Base-by-base conservation (phyloP, 352 stramenopile species). In the Pythium rhizo-oryzae region DNA sequence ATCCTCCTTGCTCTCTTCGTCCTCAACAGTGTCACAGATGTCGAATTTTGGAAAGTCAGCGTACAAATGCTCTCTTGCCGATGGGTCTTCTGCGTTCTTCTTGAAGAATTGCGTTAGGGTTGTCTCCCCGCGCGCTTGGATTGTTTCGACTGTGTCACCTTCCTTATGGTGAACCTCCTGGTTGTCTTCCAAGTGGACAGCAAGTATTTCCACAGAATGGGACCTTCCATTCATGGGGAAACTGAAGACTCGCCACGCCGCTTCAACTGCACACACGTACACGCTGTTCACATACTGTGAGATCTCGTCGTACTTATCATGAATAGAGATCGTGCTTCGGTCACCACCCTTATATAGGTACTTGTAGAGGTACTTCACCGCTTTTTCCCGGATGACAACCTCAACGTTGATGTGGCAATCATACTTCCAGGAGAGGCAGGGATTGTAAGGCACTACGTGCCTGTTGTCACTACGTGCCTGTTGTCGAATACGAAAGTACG, bases 131-230 rank as follows among this genome's bases (percentile, higher is more conserved):
- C 43, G 19, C 23, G 12, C 13, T 33, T 39, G 33, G 15, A 64
- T 74, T 16, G 69, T 44, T 2, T 69, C 57, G n/a, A 59, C 39
- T 13, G 54, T 74, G 49, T 89, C 78, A 4, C 49, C 49, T 33
- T 55, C 49, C 9, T 35, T 9, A 33, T 55, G 33, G n/a, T n/a
- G 49, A 7, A 55, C 49, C 49, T 55, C 49, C 43, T 49, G 54
- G 11, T 49, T 33, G 30, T 60, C 33, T 49, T 60, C 33, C 21
- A 60, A n/a, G n/a, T 60, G 54, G 18, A 60, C 28, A 4, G 54
- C 33, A 5, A 60, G 54, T 19, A 49, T 16, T 19, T 49, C 13
- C 28, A 60, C 54, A 33, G 54, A 49, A n/a, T 60, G 54, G 12
- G 54, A 60, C 37, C 54, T 60, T 8, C n/a, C 54, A 19, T 60